These are phyloP conservation scores for Sclerotiophoma versabilis DNA, from an alignment of 2,329 filamentous ascomycete species.

Conservation along the genomic window DNA sequence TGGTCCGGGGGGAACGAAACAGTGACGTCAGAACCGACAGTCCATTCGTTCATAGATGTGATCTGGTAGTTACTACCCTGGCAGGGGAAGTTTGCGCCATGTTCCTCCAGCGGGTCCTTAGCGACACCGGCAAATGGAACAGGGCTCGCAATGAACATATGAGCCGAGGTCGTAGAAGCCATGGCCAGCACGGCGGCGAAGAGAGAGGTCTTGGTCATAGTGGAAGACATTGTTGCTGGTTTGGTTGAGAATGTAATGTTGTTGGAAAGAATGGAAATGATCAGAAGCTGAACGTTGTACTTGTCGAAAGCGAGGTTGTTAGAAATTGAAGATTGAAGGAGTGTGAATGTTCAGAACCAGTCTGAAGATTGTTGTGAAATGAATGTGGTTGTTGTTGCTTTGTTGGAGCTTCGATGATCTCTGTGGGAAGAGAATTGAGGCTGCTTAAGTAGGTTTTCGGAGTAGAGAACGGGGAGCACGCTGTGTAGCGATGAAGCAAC, in stretches of 20 bases:
- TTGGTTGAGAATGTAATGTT: conserved; percentile 9
- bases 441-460: conserved; percentile 19
- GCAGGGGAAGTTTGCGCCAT: conserved; percentile 80
- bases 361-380: conserved; percentile 16
- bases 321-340: conserved; percentile 16
- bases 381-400: conserved; percentile 16
- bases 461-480: neutral
- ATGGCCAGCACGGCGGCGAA: conserved; percentile 49
- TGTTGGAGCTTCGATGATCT: conserved; percentile 21
- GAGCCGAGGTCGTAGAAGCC: conserved; percentile 67
- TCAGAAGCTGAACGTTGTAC: conserved; percentile 9
- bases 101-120: conserved; percentile 61
- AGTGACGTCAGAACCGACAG: conserved; percentile 65
- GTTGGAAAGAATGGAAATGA: conserved; percentile 14
- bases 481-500: conserved; percentile 15
- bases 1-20: conserved; percentile 69
- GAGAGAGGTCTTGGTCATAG: conserved; percentile 18
- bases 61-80: conserved; percentile 61
- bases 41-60: conserved; percentile 64
- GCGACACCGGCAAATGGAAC: conserved; percentile 63
- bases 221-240: conserved; percentile 15
- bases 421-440: conserved; percentile 12
- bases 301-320: conserved; percentile 14
- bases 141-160: conserved; percentile 77
- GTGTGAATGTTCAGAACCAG: conserved; percentile 21